Percentiles rank a stretch among this genome's conserved stretches.
Conservation (phyloP, 2,329 filamentous ascomycete genomes). For the Lojkania enalia region DNA sequence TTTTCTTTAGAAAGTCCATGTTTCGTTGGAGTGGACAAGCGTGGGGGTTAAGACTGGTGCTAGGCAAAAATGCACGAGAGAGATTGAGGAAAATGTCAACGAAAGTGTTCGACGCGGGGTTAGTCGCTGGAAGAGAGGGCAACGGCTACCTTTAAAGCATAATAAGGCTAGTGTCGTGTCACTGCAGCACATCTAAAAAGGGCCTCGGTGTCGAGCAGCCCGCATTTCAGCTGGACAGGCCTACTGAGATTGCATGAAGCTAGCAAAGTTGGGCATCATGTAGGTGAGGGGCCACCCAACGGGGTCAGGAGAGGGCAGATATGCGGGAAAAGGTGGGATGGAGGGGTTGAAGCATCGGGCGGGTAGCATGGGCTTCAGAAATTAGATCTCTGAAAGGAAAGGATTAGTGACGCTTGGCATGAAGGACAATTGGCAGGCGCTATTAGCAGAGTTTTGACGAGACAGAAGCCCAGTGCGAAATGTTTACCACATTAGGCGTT, state of each 20-base stretch:
- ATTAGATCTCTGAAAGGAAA: conserved; percentile 12
- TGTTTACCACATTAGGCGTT: too few species aligned
- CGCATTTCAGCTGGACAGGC: conserved; percentile 16
- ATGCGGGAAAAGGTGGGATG: conserved; percentile 30
- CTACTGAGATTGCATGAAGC: conserved; percentile 19
- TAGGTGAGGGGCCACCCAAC: conserved; percentile 11
- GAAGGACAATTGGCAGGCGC: conserved; percentile 18
- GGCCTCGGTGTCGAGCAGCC: conserved; percentile 8
- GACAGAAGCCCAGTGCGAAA: too few species aligned
- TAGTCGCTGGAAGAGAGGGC: conserved; percentile 9
- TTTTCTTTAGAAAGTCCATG: conserved; percentile 54
- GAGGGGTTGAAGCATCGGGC: conserved; percentile 26
- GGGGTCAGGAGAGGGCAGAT: conserved; percentile 18
- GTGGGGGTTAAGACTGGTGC: not conserved
- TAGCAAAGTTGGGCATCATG: conserved; percentile 20
- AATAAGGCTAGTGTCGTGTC: conserved; percentile 3
- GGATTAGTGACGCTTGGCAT: conserved; percentile 29
- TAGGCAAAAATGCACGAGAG: not conserved
- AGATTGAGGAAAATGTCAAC: conserved; percentile 3
- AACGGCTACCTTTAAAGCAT: conserved; percentile 23
- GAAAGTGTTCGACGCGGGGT: not conserved
- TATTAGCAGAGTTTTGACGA: conserved; percentile 2
- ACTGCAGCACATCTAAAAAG: not conserved
- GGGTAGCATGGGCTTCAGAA: conserved; percentile 25
- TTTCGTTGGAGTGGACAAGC: conserved; percentile 1